Conservation (phyloP, 2,329 filamentous ascomycete species). For the Phialophora macrospora region DNA sequence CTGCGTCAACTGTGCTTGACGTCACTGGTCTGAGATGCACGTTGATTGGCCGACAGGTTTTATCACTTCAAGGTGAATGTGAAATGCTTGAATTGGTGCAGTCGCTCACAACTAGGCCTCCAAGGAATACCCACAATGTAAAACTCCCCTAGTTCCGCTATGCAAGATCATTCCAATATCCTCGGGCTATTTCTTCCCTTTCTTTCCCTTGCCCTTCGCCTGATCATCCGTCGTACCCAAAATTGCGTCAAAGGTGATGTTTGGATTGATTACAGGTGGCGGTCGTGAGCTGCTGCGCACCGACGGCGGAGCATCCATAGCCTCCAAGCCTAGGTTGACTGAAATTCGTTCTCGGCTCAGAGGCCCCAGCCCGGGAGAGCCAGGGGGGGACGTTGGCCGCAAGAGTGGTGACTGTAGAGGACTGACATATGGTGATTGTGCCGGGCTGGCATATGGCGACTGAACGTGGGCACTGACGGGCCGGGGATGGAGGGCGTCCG, state of each 20-base stretch:
- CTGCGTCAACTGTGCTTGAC: background rate
- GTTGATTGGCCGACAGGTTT: background rate
- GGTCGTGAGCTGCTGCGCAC: slow-evolving; percentile 45
- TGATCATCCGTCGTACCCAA: slow-evolving; percentile 47
- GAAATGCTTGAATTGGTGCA: background rate
- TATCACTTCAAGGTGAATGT: background rate
- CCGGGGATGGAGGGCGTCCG: slow-evolving; percentile 14
- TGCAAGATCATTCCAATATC: slow-evolving; percentile 1
- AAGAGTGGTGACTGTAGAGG: slow-evolving; percentile 44
- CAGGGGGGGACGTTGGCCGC: slow-evolving; percentile 45
- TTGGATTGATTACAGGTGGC: slow-evolving; percentile 50
- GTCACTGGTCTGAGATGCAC: background rate
- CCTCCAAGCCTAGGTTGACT: slow-evolving; percentile 53
- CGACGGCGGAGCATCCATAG: slow-evolving; percentile 50
- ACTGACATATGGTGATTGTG: slow-evolving; percentile 37
- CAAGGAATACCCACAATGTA: background rate
- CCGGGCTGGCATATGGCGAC: slow-evolving; percentile 34
- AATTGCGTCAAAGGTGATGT: slow-evolving; percentile 57
- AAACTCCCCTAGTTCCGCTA: background rate
- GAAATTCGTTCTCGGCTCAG: slow-evolving; percentile 47
- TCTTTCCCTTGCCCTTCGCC: slow-evolving; percentile 44
- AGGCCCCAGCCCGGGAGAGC: slow-evolving; percentile 41
- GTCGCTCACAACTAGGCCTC: background rate
- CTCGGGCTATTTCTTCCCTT: slow-evolving; percentile 30
- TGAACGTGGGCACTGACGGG: slow-evolving; percentile 5